Evolutionary conservation across 2,329 filamentous ascomycete species (phyloP), one percentile per base, ranked within the genome.

Genomic region (Colletotrichum gigasporum): DNA sequence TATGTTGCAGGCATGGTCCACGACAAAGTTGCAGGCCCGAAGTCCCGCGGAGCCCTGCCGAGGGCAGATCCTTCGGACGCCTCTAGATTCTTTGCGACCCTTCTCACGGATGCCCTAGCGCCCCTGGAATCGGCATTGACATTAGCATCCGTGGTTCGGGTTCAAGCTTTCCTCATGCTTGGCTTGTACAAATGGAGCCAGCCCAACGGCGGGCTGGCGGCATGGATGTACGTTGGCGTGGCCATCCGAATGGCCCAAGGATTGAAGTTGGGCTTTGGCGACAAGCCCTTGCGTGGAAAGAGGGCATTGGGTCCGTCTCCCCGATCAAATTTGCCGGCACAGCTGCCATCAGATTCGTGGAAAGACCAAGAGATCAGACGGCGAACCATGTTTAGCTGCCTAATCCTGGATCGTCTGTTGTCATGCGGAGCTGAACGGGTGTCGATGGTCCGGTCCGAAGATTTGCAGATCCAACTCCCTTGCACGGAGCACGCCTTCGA

Each of bases 301-400:
- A 56, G 51, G 8, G 18, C 3, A 22, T 24, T 24, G 4, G 35
- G 35, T 3, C 22, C 39, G 12, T 20, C 26, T 11, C 67, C 24
- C 65, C 69, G 32, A 58, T 63, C 16, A 67, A 64, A 67, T 39
- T 55, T 50, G 68, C 18, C 53, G 67, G 20, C 48, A 16, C 42
- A 41, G 9, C 11, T 51, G n/a, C 39, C 47, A 2, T 42, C 51
- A 9, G 71, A 41, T 61, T 72, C 45, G 67, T 74, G 34, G 74
- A 83, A 42, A 67, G 67, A 69, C 55, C 71, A 86, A 61, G 91
- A 93, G 73, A 84, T 90, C 11, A 81, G 84, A 64, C 82, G 91
- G 24, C 85, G 91, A 6, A 92, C 90, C 1, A 91, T 92, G 80
- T 93, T 90, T 80, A 91, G 90, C 69, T 92, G 90, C 70, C 88